phyloP scores from a whole-genome alignment of 768 basidiomycete species.

The Multifurca ochricompacta region DNA sequence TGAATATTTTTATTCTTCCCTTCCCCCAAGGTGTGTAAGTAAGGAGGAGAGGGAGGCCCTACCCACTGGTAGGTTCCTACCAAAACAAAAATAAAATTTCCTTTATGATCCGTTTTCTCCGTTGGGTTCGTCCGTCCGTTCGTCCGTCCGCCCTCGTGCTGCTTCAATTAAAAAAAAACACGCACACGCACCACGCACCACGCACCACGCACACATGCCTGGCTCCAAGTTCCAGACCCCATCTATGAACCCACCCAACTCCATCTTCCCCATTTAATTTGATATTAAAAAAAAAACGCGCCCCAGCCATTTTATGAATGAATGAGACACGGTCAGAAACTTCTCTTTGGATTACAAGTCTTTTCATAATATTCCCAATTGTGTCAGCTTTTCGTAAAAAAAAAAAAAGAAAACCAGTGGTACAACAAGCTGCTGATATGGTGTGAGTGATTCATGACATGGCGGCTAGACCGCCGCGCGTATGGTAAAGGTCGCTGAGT shows the following conservation, averaged over 20 bases:
- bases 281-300: background rate
- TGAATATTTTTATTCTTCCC: slow-evolving; percentile 6
- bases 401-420: background rate
- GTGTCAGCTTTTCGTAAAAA: background rate
- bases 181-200: too few relatives aligned
- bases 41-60: too few relatives aligned
- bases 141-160: background rate
- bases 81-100: too few relatives aligned
- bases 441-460: slow-evolving; percentile 14
- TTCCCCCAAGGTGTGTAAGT: background rate
- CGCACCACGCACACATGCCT: too few relatives aligned
- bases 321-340: background rate
- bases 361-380: background rate
- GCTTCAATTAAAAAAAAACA: slow-evolving; percentile 1
- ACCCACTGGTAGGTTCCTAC: too few relatives aligned
- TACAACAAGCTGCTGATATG: slow-evolving; percentile 11
- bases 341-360: background rate
- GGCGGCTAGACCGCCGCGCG: background rate
- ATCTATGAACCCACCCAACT: background rate
- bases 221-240: slow-evolving; percentile 5
- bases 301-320: background rate
- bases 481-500: slow-evolving; percentile 2
- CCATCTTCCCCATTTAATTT: too few relatives aligned
- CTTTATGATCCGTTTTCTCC: too few relatives aligned
- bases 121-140: background rate